Base-by-base conservation (phyloP, 768 basidiomycete species). In the Cantharellus cinnabarinus region DNA sequence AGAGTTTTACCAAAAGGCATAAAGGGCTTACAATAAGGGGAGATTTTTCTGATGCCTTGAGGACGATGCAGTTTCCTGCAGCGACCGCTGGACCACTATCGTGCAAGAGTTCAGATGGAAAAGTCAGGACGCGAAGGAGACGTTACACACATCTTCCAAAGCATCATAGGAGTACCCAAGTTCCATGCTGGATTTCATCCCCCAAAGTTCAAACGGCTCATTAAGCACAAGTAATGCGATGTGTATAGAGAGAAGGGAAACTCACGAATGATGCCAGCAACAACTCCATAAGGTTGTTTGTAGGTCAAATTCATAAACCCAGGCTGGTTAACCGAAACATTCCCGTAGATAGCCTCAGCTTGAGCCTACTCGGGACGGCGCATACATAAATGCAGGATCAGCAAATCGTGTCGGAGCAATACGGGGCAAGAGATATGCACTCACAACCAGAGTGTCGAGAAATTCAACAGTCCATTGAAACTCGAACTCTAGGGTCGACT, bases 41-140 rank as follows among this genome's bases (percentile, higher is more conserved):
- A 0, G 84, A 85, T 61, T 86, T 72, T 64, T 87, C 86, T 0
- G 85, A 86, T 4, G 85, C 80, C 72, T 88, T 90, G 65, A 89
- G 71, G 61, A 91, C 73, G 61, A 90, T 73, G 3, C 78, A 71
- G 69, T 87, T 88, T 52, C 88, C 87, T 2, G 79, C 77, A 2
- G 85, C 86, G 42, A 89, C 74, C 1, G 85, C 84, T 2, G 86
- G 84, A 0, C 71, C 83, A 58, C 44, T 48, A 48, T 48, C 44
- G 44, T 48, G 44, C 10, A 10, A 48, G 10, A 1, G 44, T 29
- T 10, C 20, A 10, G 44, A 48, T 29, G 29, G 10, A 10, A 48
- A 48, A 29, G 29, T 48, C 44, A 29, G 10, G 44, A 48, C 44
- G 29, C 44, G 44, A 10, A 10, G 44, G 44, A 10, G 29, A 10